Evolutionary conservation across 169 alveolate genomes (phyloP).

Genomic region (Plasmodium yoelii): DNA sequence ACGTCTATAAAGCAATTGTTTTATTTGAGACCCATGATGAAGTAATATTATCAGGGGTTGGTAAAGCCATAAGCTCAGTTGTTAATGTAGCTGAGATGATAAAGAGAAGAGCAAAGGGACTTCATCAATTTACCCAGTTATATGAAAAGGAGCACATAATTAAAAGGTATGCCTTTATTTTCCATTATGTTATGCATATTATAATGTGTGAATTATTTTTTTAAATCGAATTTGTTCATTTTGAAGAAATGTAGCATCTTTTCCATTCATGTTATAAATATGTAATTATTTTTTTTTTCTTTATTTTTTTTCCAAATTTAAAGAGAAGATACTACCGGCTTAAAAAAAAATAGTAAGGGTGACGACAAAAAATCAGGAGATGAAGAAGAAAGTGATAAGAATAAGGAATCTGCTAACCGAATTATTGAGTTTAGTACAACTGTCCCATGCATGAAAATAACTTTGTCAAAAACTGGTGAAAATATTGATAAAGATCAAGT

Average conservation of each 20-base stretch:
- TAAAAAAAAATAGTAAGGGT: conserved; percentile 7
- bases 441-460: conserved; percentile 72
- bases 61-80: conserved; percentile 74
- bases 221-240: background rate
- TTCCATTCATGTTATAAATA: background rate
- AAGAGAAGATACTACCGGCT: conserved; percentile 40
- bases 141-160: conserved; percentile 67
- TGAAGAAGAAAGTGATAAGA: conserved; percentile 42
- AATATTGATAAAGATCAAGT: conserved; percentile 51
- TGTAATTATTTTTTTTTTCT: background rate
- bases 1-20: conserved; percentile 67
- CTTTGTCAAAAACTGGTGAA: conserved; percentile 52
- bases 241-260: background rate
- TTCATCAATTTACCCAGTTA: conserved; percentile 59
- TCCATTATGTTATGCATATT: background rate
- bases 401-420: conserved; percentile 39
- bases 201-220: background rate
- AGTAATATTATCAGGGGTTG: conserved; percentile 72
- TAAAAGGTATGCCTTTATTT: conserved; percentile 29
- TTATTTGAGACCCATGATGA: conserved; percentile 67
- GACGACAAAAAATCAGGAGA: conserved; percentile 38
- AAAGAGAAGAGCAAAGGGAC: conserved; percentile 63
- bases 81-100: conserved; percentile 75
- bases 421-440: conserved; percentile 60
- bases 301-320: conserved; percentile 1